Conservation (phyloP, 495 filamentous ascomycete species). For the Pseudoneurospora amorphoporcata region DNA sequence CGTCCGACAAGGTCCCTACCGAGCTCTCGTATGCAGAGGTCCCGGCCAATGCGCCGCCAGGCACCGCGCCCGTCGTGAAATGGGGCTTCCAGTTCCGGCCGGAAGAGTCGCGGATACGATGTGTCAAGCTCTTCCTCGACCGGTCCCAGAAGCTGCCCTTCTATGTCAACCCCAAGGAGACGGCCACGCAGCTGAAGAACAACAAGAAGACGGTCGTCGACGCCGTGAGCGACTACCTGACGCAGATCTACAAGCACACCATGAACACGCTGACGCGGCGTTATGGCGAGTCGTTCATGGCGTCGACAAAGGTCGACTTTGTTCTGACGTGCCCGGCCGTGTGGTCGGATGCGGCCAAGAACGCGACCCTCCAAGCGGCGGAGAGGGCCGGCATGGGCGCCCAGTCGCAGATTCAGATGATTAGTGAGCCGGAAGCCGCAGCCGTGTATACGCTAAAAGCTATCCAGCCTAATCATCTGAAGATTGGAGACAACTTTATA, state of each 20-base stretch:
- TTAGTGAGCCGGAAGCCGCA: conserved; percentile 68
- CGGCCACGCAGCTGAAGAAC: conserved; percentile 59
- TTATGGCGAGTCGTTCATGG: conserved; percentile 52
- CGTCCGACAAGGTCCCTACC: conserved; percentile 58
- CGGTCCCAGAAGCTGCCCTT: conserved; percentile 65
- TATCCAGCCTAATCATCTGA: conserved; percentile 53
- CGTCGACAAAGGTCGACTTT: conserved; percentile 51
- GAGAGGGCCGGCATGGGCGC: conserved; percentile 58
- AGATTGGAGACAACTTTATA: conserved; percentile 59
- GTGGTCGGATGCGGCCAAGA: conserved; percentile 70
- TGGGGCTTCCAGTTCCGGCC: conserved; percentile 75
- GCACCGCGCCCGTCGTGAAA: conserved; percentile 36
- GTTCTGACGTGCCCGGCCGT: conserved; percentile 71
- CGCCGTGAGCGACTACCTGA: conserved; percentile 57
- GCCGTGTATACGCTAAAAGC: conserved; percentile 62
- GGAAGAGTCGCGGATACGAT: conserved; percentile 61
- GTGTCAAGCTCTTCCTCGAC: conserved; percentile 73
- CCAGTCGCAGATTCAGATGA: conserved; percentile 50
- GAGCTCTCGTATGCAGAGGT: conserved; percentile 45
- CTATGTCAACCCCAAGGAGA: conserved; percentile 66
- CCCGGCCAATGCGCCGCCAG: conserved; percentile 25
- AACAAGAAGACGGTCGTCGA: conserved; percentile 50
- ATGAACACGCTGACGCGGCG: conserved; percentile 60
- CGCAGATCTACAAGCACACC: conserved; percentile 60
- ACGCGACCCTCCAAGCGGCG: conserved; percentile 52